Percentiles rank a stretch among this genome's conserved stretches.
Evolutionary conservation across 805 yeast species (phyloP).

Genomic region (Candida chauliodis): DNA sequence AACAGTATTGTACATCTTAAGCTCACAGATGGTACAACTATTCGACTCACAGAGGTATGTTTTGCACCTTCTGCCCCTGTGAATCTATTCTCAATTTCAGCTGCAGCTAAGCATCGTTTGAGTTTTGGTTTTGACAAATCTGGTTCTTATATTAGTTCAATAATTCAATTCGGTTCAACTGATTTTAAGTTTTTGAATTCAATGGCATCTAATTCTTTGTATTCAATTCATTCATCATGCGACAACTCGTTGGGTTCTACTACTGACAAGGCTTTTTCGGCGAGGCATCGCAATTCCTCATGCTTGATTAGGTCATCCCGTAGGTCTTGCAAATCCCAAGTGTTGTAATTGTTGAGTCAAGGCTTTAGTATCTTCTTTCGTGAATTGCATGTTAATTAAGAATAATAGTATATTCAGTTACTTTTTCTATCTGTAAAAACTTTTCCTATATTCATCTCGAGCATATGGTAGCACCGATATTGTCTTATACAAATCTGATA

Average conservation of each 20-base stretch:
- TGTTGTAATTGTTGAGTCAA: no score
- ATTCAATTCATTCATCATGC: background rate
- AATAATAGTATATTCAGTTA: no score
- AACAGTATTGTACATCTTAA: background rate
- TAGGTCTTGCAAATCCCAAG: background rate
- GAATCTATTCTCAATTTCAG: background rate
- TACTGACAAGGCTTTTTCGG: background rate
- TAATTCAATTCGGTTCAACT: background rate
- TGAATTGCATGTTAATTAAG: no score
- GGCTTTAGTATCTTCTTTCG: no score
- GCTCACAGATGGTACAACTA: no score
- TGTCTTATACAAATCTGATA: no score
- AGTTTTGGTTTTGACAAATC: background rate
- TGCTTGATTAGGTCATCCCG: background rate
- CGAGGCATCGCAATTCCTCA: background rate
- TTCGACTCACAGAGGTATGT: background rate
- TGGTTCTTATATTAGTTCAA: background rate
- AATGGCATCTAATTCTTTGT: background rate
- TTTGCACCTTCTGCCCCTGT: background rate
- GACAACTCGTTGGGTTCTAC: no score
- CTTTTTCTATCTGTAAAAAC: no score
- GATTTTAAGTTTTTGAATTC: background rate
- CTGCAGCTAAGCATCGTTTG: background rate
- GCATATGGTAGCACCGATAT: no score
- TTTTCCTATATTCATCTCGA: no score